phyloP scores from a whole-genome alignment of 352 stramenopile species.

The Pythium aquatile region DNA sequence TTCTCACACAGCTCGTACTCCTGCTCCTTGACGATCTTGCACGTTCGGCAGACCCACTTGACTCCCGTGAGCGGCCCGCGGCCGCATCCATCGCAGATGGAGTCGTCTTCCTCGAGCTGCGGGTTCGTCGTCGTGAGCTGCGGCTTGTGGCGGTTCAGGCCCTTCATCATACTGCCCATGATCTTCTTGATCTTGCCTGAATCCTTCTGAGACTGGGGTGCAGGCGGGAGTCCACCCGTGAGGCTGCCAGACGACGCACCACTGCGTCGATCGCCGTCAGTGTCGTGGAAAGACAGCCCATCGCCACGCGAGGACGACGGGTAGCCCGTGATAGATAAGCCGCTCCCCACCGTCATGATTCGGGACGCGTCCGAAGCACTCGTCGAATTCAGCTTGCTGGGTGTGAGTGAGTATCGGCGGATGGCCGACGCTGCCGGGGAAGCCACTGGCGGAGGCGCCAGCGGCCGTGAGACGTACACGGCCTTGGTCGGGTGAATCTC shows the following conservation, averaged over 20 bases:
- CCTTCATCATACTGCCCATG: constrained; percentile 67
- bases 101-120: constrained; percentile 46
- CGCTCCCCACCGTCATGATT: constrained; percentile 3
- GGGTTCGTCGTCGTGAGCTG: constrained; percentile 13
- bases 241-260: constrained; percentile 21
- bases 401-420: constrained; percentile 9
- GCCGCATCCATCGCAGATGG: constrained; percentile 65
- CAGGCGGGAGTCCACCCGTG: constrained; percentile 7
- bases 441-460: constrained; percentile 22
- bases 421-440: constrained; percentile 24
- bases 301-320: constrained; percentile 3
- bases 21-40: constrained; percentile 40
- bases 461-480: constrained; percentile 60
- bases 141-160: constrained; percentile 64
- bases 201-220: constrained; percentile 24
- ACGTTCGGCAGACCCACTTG: constrained; percentile 75
- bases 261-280: constrained; percentile 33
- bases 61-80: constrained; percentile 42
- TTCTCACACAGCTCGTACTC: constrained; percentile 71
- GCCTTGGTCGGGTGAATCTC: constrained; percentile 69
- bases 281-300: neutral
- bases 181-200: constrained; percentile 79
- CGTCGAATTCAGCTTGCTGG: neutral
- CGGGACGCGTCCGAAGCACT: constrained; percentile 14
- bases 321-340: constrained; percentile 9